phyloP scores from a whole-genome alignment of 2,329 filamentous ascomycete species.

The Aspergillus carbonarius region DNA sequence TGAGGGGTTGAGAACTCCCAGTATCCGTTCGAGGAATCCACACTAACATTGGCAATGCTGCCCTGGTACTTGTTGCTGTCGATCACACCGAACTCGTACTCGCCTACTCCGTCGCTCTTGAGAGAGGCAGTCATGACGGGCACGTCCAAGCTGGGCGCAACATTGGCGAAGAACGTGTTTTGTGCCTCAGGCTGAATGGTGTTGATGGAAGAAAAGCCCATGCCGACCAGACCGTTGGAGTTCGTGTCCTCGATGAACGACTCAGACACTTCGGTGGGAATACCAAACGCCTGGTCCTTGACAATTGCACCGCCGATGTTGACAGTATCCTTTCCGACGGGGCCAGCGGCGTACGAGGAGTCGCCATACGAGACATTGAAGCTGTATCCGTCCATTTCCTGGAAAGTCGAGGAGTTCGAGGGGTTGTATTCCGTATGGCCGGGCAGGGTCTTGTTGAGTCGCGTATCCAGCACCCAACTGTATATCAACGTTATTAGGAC shows the following conservation, averaged over 20 bases:
- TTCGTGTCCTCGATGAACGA: conserved; percentile 60
- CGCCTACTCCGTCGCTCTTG: conserved; percentile 58
- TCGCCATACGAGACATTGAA: conserved; percentile 72
- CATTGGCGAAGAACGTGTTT: conserved; percentile 73
- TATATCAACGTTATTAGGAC: not conserved
- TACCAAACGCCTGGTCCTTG: conserved; percentile 63
- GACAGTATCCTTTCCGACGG: conserved; percentile 66
- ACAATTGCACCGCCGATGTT: conserved; percentile 65
- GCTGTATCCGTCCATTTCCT: conserved; percentile 49
- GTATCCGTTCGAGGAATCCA: conserved; percentile 64
- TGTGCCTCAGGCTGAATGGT: conserved; percentile 62
- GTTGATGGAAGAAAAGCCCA: conserved; percentile 66
- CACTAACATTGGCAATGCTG: conserved; percentile 59
- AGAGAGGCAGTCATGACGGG: conserved; percentile 72
- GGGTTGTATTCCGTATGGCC: conserved; percentile 59
- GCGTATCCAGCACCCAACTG: conserved; percentile 69
- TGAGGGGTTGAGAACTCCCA: conserved; percentile 64
- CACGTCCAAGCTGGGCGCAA: conserved; percentile 58
- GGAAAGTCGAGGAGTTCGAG: conserved; percentile 52
- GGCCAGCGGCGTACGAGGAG: conserved; percentile 60
- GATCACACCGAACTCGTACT: conserved; percentile 73
- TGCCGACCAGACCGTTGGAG: conserved; percentile 68
- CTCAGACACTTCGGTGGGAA: conserved; percentile 59
- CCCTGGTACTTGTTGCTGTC: conserved; percentile 64
- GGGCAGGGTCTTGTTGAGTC: conserved; percentile 47